Base-by-base conservation (phyloP, 441 rosid genomes). In the Jatropha podagrica region DNA sequence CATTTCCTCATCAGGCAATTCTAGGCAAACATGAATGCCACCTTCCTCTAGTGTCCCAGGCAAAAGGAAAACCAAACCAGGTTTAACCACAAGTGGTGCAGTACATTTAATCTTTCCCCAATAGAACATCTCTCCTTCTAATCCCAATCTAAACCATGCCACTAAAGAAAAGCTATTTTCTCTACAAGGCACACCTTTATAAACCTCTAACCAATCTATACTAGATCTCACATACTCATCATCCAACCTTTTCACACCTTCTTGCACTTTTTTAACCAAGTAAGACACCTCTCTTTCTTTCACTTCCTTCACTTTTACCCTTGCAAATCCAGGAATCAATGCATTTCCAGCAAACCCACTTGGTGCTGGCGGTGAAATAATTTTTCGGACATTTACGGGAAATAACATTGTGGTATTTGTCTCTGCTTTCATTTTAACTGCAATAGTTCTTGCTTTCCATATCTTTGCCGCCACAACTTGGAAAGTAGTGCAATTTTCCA, bases 401-500 rank as follows among this genome's bases (percentile, higher is more conserved):
- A 79, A 79, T 41, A 79, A 26, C 72, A 79, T 54, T 2, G 68
- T 71, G 55, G 58, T 75, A 46, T 42, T 15, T 6, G 7, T 18
- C 4, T 79, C 73, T 3, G 63, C 74, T 23, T 41, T 12, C 68
- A 73, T 63, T 26, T 69, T 63, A 38, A 65, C 15, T 37, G 77
- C 77, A 55, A 72, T 73, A 61, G 70, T 80, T 65, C 83, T 76
- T n/a, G 78, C 81, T 72, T 74, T 81, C 83, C 83, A 77, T 68
- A 77, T 59, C 72, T 74, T 77, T 0, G 83, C 76, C 4, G 70
- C 67, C 4, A 74, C 70, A 27, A n/a, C 83, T 54, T 81, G 76
- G 8, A 74, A 77, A 18, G 42, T 65, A 20, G 60, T 69, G 70
- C 74, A 77, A 32, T 7, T 68, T 40, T 69, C 63, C 55, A 80